Evolutionary conservation across 768 basidiomycete genomes (phyloP).

Genomic region (Phylloporus rhodoxanthus): DNA sequence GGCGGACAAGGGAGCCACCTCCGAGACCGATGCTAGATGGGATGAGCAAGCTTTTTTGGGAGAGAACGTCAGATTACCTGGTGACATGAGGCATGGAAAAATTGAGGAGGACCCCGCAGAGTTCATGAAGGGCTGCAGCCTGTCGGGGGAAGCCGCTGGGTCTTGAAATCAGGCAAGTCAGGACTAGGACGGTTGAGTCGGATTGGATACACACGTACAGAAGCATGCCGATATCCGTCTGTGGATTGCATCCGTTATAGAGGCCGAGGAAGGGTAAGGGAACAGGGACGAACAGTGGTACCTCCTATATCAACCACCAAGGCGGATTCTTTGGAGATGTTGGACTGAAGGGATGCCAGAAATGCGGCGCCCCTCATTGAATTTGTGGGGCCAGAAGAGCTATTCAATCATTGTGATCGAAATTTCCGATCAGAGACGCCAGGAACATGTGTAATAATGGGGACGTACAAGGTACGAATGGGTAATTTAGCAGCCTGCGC

Average conservation of each 20-base stretch:
- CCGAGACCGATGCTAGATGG: constrained; percentile 51
- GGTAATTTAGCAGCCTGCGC: constrained; percentile 49
- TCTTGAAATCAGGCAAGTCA: constrained; percentile 16
- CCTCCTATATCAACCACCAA: constrained; percentile 63
- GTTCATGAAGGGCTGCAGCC: constrained; percentile 55
- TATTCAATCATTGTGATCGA: constrained; percentile 10
- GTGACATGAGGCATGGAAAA: constrained; percentile 55
- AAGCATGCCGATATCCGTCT: constrained; percentile 58
- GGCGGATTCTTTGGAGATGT: constrained; percentile 32
- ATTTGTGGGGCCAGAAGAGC: constrained; percentile 56
- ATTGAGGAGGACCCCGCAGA: constrained; percentile 56
- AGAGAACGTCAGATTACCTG: constrained; percentile 21
- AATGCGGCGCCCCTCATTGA: constrained; percentile 66
- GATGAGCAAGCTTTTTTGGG: not conserved
- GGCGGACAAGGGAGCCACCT: constrained; percentile 52
- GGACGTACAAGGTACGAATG: constrained; percentile 47
- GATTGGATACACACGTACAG: constrained; percentile 26
- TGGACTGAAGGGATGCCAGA: constrained; percentile 40
- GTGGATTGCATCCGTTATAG: constrained; percentile 10
- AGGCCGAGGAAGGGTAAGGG: constrained; percentile 4
- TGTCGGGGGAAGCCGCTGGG: constrained; percentile 58
- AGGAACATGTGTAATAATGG: constrained; percentile 17
- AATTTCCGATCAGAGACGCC: not conserved
- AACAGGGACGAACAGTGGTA: constrained; percentile 39
- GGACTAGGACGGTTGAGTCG: not conserved